Conservation (phyloP, 139 green algal genomes). For the Chlorokybus atmophyticus region DNA sequence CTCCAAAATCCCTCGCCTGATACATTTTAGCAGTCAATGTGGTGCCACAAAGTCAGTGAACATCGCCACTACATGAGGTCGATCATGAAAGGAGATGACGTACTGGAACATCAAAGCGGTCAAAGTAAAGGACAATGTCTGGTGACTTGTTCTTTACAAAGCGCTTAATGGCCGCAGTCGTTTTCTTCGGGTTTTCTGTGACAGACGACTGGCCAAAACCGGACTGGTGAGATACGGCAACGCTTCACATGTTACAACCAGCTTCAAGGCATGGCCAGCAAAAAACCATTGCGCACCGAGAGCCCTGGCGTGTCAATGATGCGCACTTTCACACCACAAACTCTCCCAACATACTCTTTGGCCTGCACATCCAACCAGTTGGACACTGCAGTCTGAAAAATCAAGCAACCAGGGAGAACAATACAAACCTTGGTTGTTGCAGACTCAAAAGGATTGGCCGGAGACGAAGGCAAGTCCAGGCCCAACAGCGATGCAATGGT, state of each 20-base stretch:
- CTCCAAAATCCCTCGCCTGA: conserved; percentile 18
- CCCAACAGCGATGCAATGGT: conserved; percentile 53
- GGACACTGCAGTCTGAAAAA: no score
- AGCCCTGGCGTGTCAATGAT: conserved; percentile 74
- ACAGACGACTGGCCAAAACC: no score
- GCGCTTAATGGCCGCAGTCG: conserved; percentile 31
- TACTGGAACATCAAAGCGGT: conserved; percentile 44
- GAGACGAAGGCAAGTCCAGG: conserved; percentile 1
- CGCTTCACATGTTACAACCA: no score
- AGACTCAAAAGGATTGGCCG: conserved; percentile 18
- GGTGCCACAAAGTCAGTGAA: no score
- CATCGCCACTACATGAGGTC: neutral
- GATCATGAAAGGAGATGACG: neutral
- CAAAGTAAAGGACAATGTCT: conserved; percentile 66
- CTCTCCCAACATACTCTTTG: no score
- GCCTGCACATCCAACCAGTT: no score
- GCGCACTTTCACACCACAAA: conserved; percentile 46
- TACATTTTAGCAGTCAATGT: no score
- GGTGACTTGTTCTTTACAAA: conserved; percentile 46
- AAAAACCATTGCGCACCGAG: conserved; percentile 6
- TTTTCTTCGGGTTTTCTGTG: no score
- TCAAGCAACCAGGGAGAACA: no score
- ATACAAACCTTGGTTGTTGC: conserved; percentile 25
- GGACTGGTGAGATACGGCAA: no score
- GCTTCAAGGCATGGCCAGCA: neutral